Percentiles rank a stretch among this genome's conserved stretches.
Evolutionary conservation across 176 grass and related monocot species (phyloP).

Genomic region (Hyparrhenia diplandra): DNA sequence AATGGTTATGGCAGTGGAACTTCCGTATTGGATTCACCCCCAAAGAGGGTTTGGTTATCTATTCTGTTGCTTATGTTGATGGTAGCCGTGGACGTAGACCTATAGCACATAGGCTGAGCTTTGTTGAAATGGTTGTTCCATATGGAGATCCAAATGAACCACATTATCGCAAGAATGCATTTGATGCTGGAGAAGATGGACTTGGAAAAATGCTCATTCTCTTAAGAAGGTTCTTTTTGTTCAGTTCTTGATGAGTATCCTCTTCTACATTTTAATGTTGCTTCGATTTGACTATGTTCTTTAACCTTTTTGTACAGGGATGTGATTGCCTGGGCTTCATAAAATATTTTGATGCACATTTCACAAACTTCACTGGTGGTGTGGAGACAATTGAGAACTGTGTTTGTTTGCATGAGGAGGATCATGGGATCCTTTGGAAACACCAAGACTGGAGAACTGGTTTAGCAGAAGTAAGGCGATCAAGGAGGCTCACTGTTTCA

Average conservation of each 20-base stretch:
- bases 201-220: conserved; percentile 98
- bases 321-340: conserved; percentile 98
- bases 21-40: conserved; percentile 99
- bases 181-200: conserved; percentile 98
- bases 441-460: conserved; percentile 99
- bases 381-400: conserved; percentile 99
- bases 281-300: conserved; percentile 21
- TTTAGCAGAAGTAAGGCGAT: conserved; percentile 96
- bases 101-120: conserved; percentile 91
- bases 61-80: conserved; percentile 98
- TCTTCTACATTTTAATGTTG: not conserved
- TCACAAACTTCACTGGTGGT: conserved; percentile 93
- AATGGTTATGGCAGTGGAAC: conserved; percentile 72
- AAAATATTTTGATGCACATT: conserved; percentile 99
- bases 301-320: conserved; percentile 59
- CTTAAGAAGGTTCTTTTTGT: conserved; percentile 72
- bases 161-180: conserved; percentile 98
- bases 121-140: conserved; percentile 99
- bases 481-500: conserved; percentile 93
- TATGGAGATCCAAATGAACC: conserved; percentile 99
- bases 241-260: not conserved
- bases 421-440: conserved; percentile 99
- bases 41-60: conserved; percentile 93
- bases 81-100: conserved; percentile 88
- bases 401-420: conserved; percentile 98